Evolutionary conservation across 139 green algal genomes (phyloP), one percentile per base, ranked within the genome.

Genomic region (Asterochloris sp.): DNA sequence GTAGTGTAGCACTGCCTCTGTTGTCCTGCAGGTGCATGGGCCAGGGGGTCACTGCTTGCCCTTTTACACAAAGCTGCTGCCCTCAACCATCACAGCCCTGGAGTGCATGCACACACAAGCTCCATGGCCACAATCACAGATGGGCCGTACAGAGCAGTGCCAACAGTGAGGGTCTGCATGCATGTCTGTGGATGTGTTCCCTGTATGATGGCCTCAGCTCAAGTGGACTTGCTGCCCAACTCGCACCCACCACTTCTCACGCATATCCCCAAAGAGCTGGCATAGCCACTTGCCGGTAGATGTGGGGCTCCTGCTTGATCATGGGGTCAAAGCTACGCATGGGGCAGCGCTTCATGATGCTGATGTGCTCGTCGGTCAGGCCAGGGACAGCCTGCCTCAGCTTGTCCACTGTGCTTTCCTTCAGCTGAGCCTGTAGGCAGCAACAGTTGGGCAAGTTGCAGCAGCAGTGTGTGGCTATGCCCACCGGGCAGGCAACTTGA

Each of bases 1-100:
- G 29, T 92, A 90, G 83, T 89, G 86, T 62, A 83, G 83, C 27
- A 90, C 79, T 13, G 88, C 88, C 81, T 92, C 82, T 15, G 76
- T 80, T 62, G 68, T 80, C 47, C 76, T 80, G 60, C 76, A 80
- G 13, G 28, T 62, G 10, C 73, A 28, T 26, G 12, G 29, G 4
- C 38, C 38, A 54, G 38, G 38, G 4, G 38, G 38, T 54, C 38
- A 54, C 38, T 54, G 38, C 73, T 10, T 27, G 15, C 23, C 73
- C 73, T 28, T 4, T 9, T 11, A 8, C 0, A 6, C 76, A 71
- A 62, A 13, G 28, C 60, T 28, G 23, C 21, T 63, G 60, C 16
- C 54, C 11, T 19, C 73, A 19, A 21, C 1, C 19, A 71, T 2
- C 66, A 13, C 38, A 54, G 38, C 38, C 38, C 38, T 54, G 38